Conservation (phyloP, 1,284 basidiomycete genomes). For the Heterobasidion occidentale region DNA sequence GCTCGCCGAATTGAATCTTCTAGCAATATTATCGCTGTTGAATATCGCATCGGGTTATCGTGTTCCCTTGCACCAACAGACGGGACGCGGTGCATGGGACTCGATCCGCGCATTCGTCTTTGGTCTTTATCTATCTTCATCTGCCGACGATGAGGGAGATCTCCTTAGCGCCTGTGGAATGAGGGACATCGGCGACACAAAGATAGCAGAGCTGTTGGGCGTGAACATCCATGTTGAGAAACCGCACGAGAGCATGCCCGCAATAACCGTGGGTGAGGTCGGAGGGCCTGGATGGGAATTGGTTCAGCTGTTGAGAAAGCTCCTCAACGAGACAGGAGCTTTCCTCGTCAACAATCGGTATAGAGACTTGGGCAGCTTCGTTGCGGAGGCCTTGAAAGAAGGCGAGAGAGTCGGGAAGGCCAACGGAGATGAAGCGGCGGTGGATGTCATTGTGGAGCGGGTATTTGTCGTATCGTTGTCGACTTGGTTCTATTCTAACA, state of each 20-base stretch:
- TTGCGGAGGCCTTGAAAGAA: constrained; percentile 59
- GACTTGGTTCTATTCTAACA: constrained; percentile 3
- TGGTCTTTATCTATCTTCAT: constrained; percentile 60
- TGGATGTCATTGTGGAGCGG: constrained; percentile 58
- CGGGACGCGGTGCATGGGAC: constrained; percentile 74
- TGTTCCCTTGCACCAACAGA: constrained; percentile 56
- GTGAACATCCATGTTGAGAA: constrained; percentile 64
- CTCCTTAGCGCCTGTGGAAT: constrained; percentile 68
- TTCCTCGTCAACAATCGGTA: constrained; percentile 56
- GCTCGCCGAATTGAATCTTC: constrained; percentile 65
- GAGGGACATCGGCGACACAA: constrained; percentile 37
- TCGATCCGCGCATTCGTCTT: constrained; percentile 68
- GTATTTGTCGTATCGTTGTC: constrained; percentile 28
- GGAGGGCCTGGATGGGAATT: constrained; percentile 71
- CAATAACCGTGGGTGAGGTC: constrained; percentile 66
- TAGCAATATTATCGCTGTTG: constrained; percentile 65
- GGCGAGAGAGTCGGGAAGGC: constrained; percentile 31
- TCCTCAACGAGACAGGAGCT: constrained; percentile 68
- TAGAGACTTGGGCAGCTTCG: constrained; percentile 66
- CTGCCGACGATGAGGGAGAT: constrained; percentile 42
- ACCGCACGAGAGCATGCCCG: constrained; percentile 62
- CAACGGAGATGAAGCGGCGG: constrained; percentile 27
- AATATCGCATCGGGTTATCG: constrained; percentile 81
- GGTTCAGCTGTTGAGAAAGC: constrained; percentile 55
- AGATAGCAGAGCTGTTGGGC: constrained; percentile 68